A percentile compares a stretch with the other conserved stretches of the same genome.
phyloP scores from a whole-genome alignment of 2,329 filamentous ascomycete species.

The Triangularia verruculosa region DNA sequence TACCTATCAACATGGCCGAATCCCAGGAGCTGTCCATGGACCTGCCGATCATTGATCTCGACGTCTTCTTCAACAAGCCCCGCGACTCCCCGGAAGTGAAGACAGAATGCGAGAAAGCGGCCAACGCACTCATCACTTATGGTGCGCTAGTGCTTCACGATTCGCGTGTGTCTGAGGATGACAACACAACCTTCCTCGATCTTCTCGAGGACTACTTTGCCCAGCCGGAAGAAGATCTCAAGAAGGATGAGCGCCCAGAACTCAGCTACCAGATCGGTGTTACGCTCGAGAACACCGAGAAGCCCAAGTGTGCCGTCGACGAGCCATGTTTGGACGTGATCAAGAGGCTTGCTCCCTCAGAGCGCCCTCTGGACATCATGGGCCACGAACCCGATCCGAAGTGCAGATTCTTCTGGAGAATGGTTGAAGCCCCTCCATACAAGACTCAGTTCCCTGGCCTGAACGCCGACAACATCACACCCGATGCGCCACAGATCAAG shows the following conservation, averaged over 20 bases:
- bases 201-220: slow-evolving; percentile 64
- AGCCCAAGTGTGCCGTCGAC: slow-evolving; percentile 61
- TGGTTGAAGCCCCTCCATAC: slow-evolving; percentile 53
- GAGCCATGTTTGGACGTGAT: slow-evolving; percentile 59
- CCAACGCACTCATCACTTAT: slow-evolving; percentile 56
- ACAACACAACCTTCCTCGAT: slow-evolving; percentile 58
- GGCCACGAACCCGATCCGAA: slow-evolving; percentile 58
- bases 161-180: slow-evolving; percentile 52
- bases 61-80: slow-evolving; percentile 50
- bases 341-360: slow-evolving; percentile 48
- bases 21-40: slow-evolving; percentile 44
- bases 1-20: slow-evolving; percentile 1
- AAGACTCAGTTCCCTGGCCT: slow-evolving; percentile 53
- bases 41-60: slow-evolving; percentile 58
- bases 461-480: slow-evolving; percentile 54
- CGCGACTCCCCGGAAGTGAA: slow-evolving; percentile 43
- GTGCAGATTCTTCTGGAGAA: slow-evolving; percentile 62
- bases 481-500: slow-evolving; percentile 46
- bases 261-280: slow-evolving; percentile 60
- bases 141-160: slow-evolving; percentile 60
- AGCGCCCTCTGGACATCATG: slow-evolving; percentile 57
- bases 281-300: slow-evolving; percentile 61
- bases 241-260: slow-evolving; percentile 53
- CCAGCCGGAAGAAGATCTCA: slow-evolving; percentile 47
- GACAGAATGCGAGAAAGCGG: slow-evolving; percentile 53